Evolutionary conservation across 352 stramenopile genomes (phyloP), one percentile per base, ranked within the genome.

Genomic region (Pythium volutum): DNA sequence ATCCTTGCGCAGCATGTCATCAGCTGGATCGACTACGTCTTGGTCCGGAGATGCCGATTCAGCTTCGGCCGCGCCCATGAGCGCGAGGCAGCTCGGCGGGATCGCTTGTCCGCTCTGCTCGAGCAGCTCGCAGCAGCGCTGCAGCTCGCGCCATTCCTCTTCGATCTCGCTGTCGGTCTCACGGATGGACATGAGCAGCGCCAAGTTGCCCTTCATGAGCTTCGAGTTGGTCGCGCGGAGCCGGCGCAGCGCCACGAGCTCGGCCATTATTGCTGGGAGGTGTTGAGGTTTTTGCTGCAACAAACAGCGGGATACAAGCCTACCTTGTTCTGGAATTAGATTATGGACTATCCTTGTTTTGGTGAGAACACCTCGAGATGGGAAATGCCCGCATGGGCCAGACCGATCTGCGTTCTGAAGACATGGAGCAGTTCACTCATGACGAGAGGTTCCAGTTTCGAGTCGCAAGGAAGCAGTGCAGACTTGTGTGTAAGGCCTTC

Each of bases 161-260:
- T 74, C 36, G 27, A 84, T 76, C 42, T 81, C 66, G 6, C 64
- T 68, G 20, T 88, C 74, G 0, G 53, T 64, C 59, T 88, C 74
- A 25, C 78, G 70, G 31, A 84, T 77, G 22, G 71, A 55, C 72
- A 84, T 81, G 7, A 88, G 69, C 49, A 81, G 61, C 49, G 66
- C 50, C 42, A 88, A 56, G 39, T 88, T 88, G 14, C 58, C 69
- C 55, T 75, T 71, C 78, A 88, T 88, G 15, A 88, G 75, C 56
- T 64, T 65, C 27, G 76, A 70, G 55, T 88, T 88, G 33, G 64
- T 46, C 20, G 64, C 56, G 39, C 78, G 72, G 42, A 73, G 62
- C 52, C 62, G 58, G 36, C 55, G 59, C 52, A 84, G 49, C 47
- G 63, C 64, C 39, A 54, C 53, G 16, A 73, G 38, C n/a, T 68